Evolutionary conservation across 805 yeast genomes (phyloP), one percentile per base, ranked within the genome.

Genomic region (Naumovozyma baii): DNA sequence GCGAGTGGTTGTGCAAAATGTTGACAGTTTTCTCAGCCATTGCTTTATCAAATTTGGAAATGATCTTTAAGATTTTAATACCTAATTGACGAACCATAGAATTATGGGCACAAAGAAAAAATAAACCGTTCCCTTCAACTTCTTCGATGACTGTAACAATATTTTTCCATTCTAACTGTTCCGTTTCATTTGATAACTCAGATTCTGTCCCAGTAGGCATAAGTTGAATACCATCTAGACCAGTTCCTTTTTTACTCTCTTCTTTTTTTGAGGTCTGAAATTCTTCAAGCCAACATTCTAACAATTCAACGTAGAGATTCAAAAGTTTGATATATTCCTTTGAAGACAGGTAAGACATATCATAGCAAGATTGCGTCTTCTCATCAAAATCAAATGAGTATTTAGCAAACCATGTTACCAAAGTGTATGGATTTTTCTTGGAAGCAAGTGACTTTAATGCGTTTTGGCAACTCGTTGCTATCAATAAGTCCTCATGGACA

Each of bases 71-170:
- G 7, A 94, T 79, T 4, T 80, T 71, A 2, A 88, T 67, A 0
- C 94, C 97, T 35, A 79, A 63, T 43, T 76, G 78, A 39, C 99
- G 68, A 10, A 85, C 73, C 18, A 73, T 68, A 33, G 81, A 70
- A 54, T 87, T 95, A 49, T 87, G 94, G 1, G 95, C 84, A 51
- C 95, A 84, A 17, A 92, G 65, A 54, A 94, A 90, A 52, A 85
- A 92, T 22, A 92, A 62, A 0, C 96, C 99, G 54, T 88, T 85
- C 0, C 98, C 96, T 61, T 92, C 98, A 8, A 90, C 84, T 45
- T 90, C 96, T 59, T 92, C 97, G 35, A 92, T 80, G 0, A 83
- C 81, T 0, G 95, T 82, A 45, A 85, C 78, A 14, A 86, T 77
- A 35, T 77, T 78, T 48, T 83, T 84, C 72, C 85, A 69, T 53